Conservation (phyloP, 2,329 filamentous ascomycete species). For the Verticillium isaacii region DNA sequence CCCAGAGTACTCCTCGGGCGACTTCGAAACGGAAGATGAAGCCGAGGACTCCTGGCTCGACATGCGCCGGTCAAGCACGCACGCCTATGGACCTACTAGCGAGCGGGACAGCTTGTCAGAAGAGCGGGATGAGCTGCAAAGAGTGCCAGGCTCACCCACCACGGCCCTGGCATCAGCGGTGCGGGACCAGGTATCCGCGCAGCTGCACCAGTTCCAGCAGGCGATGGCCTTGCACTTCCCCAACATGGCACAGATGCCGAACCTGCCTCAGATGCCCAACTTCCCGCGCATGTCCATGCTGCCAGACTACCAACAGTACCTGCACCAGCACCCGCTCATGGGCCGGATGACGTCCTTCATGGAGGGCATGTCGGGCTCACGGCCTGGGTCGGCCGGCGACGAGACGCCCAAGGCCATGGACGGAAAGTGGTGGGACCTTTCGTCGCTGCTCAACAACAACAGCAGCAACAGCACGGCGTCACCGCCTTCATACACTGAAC, state of each 20-base stretch:
- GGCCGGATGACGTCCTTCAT: slow-evolving; percentile 69
- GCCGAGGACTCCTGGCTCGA: slow-evolving; percentile 34
- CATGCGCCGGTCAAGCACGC: slow-evolving; percentile 25
- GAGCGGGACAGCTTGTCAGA: not conserved
- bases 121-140: slow-evolving; percentile 13
- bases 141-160: slow-evolving; percentile 45
- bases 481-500: slow-evolving; percentile 74
- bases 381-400: slow-evolving; percentile 42
- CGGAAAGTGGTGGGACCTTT: slow-evolving; percentile 64
- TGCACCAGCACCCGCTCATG: slow-evolving; percentile 56
- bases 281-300: slow-evolving; percentile 57
- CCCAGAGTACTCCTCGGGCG: slow-evolving; percentile 39
- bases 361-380: slow-evolving; percentile 53
- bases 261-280: slow-evolving; percentile 54
- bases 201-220: slow-evolving; percentile 74
- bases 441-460: slow-evolving; percentile 44
- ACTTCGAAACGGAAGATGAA: slow-evolving; percentile 36
- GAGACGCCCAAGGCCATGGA: slow-evolving; percentile 40
- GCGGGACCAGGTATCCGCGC: slow-evolving; percentile 67
- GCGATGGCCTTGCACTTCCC: slow-evolving; percentile 57
- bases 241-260: slow-evolving; percentile 59
- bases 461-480: slow-evolving; percentile 36
- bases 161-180: slow-evolving; percentile 63
- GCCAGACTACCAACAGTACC: slow-evolving; percentile 68
- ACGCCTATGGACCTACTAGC: slow-evolving; percentile 6